Conservation (phyloP, 495 filamentous ascomycete species). For the Evernia prunastri region DNA sequence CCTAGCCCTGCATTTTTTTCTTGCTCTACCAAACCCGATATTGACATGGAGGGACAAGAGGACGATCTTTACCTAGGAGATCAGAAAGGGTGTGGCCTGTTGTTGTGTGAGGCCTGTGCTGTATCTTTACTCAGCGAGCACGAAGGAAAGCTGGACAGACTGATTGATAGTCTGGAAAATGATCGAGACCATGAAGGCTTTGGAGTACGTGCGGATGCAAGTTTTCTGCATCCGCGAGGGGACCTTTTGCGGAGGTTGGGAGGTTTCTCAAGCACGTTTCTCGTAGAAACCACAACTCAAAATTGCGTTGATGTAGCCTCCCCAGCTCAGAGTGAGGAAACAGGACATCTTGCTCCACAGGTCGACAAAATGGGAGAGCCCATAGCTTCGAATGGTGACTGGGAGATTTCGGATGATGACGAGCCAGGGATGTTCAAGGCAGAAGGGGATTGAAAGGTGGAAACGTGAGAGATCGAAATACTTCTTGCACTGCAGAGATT, state of each 20-base stretch:
- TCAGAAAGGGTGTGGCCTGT: constrained; percentile 36
- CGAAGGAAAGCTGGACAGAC: constrained; percentile 29
- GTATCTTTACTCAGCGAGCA: constrained; percentile 24
- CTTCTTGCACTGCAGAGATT: neutral
- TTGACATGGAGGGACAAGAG: constrained; percentile 17
- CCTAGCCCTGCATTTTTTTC: constrained; percentile 34
- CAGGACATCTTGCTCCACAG: neutral
- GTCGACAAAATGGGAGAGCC: neutral
- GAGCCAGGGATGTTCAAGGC: neutral
- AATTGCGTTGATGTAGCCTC: neutral
- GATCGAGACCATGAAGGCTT: constrained; percentile 22
- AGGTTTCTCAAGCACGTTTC: neutral
- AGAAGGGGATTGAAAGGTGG: neutral
- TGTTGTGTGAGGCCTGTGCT: constrained; percentile 37
- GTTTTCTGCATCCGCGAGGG: constrained; percentile 26
- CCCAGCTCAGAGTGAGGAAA: neutral
- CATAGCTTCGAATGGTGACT: neutral
- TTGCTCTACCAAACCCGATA: constrained; percentile 27
- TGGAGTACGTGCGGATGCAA: constrained; percentile 37
- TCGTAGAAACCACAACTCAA: neutral
- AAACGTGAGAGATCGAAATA: neutral
- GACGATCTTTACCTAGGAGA: constrained; percentile 16
- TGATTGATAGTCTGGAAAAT: constrained; percentile 26
- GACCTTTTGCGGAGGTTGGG: constrained; percentile 23
- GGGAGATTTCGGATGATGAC: neutral